Base-by-base conservation (phyloP, 2,329 filamentous ascomycete species). In the Sporothrix mexicana region DNA sequence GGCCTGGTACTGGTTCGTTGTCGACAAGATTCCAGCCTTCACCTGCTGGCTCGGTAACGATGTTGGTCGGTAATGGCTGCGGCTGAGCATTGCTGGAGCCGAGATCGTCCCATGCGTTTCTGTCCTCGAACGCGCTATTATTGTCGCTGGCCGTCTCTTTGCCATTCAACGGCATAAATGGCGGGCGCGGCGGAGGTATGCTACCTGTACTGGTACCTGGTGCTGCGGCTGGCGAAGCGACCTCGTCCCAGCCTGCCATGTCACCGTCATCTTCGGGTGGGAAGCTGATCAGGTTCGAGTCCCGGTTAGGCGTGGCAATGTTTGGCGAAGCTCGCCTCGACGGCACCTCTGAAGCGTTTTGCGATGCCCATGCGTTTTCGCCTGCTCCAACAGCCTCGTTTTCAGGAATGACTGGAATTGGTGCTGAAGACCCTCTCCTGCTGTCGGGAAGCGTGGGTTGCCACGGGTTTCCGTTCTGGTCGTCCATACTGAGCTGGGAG, bases 1-100 rank as follows among this genome's bases (percentile, higher is more conserved):
- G 79, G 1, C 75, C 79, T 0, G 80, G 78, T 1, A 70, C 75
- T 1, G 81, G 77, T 25, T 68, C 55, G 25, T 84, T 84, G 53
- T 88, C 86, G 66, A 88, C 83, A 71, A 88, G 73, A 71, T 85
- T 87, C 86, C 86, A 88, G 53, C 85, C 86, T 6, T 87, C 77
- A 70, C 75, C 51, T 41, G 72, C 85, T 73, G 75, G 74, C 15
- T 74, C 74, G 9, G 30, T 74, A 72, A 6, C 73, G 41, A 66
- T 71, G 55, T 49, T 36, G 41, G 71, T 75, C 74, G 7, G 75
- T 69, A 25, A 77, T 75, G 7, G 77, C 70, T 17, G 76, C 73
- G n/a, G 55, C 51, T 47, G 57, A 13, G 15, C 43, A 25, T 13
- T 25, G 25, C 9, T n/a, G 17, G 68, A 53, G 6, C 80, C 81